Conservation (phyloP, 1,139 yeast genomes). For the Nakaseomyces delphensis region DNA sequence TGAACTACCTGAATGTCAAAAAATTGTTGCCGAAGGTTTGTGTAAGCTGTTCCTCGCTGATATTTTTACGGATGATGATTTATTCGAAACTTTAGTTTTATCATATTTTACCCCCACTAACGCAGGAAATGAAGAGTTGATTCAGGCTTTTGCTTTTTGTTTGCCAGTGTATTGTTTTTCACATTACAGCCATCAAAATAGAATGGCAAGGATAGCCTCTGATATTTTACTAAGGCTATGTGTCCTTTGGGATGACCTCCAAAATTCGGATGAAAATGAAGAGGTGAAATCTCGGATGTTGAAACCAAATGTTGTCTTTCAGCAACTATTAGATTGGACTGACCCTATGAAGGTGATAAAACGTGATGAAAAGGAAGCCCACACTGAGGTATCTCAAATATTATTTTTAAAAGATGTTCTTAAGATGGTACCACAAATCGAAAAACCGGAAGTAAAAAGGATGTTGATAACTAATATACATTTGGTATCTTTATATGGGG, state of each 20-base stretch:
- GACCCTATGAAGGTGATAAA: slow-evolving; percentile 67
- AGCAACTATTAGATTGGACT: slow-evolving; percentile 78
- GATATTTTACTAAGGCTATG: slow-evolving; percentile 55
- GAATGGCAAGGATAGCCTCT: slow-evolving; percentile 55
- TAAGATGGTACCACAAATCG: slow-evolving; percentile 40
- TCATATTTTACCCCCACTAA: slow-evolving; percentile 69
- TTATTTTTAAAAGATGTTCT: slow-evolving; percentile 52
- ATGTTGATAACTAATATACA: slow-evolving; percentile 45
- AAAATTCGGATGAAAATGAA: slow-evolving; percentile 31
- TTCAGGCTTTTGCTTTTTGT: slow-evolving; percentile 80
- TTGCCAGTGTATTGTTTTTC: slow-evolving; percentile 86
- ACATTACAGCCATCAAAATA: slow-evolving; percentile 61
- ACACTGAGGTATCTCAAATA: slow-evolving; percentile 45
- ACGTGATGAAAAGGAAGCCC: slow-evolving; percentile 36
- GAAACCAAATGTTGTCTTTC: slow-evolving; percentile 54
- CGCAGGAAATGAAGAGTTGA: slow-evolving; percentile 52
- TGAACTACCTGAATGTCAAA: slow-evolving; percentile 59
- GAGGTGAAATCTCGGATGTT: slow-evolving; percentile 34
- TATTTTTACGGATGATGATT: slow-evolving; percentile 57
- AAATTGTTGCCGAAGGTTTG: slow-evolving; percentile 78
- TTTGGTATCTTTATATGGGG: slow-evolving; percentile 28
- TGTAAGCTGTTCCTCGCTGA: slow-evolving; percentile 78
- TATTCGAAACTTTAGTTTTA: slow-evolving; percentile 62
- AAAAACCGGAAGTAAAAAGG: slow-evolving; percentile 47
- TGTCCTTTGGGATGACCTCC: slow-evolving; percentile 31